Evolutionary conservation across 257 asterid genomes (phyloP).

Genomic region (Solanum bulbocastanum): DNA sequence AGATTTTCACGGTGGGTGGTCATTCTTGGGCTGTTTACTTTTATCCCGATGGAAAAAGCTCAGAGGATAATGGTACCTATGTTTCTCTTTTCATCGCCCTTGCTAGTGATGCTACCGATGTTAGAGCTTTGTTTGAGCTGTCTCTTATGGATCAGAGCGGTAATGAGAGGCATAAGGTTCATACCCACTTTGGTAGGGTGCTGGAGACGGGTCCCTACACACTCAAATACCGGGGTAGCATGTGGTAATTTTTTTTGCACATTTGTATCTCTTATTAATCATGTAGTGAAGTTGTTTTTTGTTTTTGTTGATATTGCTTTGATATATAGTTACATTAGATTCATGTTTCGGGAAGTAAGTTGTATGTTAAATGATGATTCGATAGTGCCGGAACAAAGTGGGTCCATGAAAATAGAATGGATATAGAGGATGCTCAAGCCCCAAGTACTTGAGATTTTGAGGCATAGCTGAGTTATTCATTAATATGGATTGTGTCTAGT

Average conservation of each 20-base stretch:
- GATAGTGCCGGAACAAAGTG: neutral
- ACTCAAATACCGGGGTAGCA: conserved; percentile 12
- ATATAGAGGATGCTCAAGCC: neutral
- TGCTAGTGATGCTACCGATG: conserved; percentile 15
- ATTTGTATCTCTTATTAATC: neutral
- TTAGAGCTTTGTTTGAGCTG: conserved; percentile 14
- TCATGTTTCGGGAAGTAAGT: neutral
- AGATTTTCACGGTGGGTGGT: conserved; percentile 5
- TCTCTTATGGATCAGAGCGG: conserved; percentile 17
- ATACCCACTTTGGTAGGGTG: conserved; percentile 13
- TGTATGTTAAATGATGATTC: neutral
- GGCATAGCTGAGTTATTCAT: neutral
- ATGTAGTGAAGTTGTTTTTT: neutral
- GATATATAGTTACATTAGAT: neutral
- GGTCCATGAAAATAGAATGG: neutral
- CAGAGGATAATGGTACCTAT: conserved; percentile 7
- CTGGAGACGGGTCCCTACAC: conserved; percentile 14
- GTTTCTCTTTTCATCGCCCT: conserved; percentile 12
- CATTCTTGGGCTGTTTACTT: conserved; percentile 15
- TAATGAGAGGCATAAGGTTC: conserved; percentile 10
- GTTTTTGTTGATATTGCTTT: neutral
- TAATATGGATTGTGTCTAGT: neutral
- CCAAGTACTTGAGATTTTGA: neutral
- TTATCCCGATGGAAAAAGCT: conserved; percentile 13
- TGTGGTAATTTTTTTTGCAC: conserved; percentile 3